A percentile compares a stretch with the other conserved stretches of the same genome.
These are phyloP conservation scores for Nevesoporus exiguus DNA, from an alignment of 768 basidiomycete genomes.

Conservation along the genomic window DNA sequence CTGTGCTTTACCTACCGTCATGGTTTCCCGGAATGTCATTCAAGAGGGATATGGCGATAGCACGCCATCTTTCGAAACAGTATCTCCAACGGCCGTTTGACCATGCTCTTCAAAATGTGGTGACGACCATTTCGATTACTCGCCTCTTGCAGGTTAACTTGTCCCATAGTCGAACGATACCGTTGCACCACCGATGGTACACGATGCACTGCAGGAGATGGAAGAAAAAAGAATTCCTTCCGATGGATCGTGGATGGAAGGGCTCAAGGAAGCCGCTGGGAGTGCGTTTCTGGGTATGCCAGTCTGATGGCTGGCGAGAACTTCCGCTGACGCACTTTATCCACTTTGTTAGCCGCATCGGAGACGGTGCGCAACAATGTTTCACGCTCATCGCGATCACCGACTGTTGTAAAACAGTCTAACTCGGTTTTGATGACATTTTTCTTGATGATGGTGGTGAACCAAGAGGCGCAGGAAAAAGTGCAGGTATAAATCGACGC, in stretches of 20 bases:
- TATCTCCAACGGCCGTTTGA: background rate
- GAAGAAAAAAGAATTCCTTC: background rate
- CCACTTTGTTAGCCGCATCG: background rate
- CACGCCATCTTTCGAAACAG: background rate
- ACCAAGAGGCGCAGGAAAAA: slow-evolving; percentile 2
- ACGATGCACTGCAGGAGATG: background rate
- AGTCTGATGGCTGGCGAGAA: background rate
- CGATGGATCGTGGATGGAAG: background rate
- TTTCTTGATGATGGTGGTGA: slow-evolving; percentile 11
- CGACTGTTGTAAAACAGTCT: background rate
- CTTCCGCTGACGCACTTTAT: background rate
- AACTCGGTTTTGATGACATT: slow-evolving; percentile 1
- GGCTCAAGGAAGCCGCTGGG: background rate
- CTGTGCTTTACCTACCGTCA: background rate
- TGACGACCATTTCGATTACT: background rate
- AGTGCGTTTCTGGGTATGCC: background rate
- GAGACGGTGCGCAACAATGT: background rate
- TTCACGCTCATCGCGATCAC: background rate
- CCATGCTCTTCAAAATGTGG: background rate
- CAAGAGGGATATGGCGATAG: background rate
- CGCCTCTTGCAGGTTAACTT: background rate
- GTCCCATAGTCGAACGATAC: background rate
- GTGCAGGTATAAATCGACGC: slow-evolving; percentile 8
- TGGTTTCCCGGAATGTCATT: background rate
- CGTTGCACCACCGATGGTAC: background rate